A percentile compares a stretch with the other conserved stretches of the same genome.
phyloP scores from a whole-genome alignment of 148 eudicot species.

The Amaranthus palmeri region DNA sequence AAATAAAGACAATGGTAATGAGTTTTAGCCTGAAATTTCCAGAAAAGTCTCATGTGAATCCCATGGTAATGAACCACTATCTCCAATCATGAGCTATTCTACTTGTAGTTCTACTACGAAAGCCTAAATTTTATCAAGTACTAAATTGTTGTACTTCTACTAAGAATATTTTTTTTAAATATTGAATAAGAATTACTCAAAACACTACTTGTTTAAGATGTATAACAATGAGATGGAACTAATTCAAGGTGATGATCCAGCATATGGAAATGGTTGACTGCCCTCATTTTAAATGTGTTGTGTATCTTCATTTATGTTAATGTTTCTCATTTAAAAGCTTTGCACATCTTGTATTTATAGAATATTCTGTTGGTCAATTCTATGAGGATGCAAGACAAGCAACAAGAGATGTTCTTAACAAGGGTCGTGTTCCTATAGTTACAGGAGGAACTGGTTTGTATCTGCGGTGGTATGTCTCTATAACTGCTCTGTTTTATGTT shows the following conservation, averaged over 20 bases:
- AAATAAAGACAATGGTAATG: too few species aligned
- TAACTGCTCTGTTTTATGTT: not conserved
- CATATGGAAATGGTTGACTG: constrained; percentile 11
- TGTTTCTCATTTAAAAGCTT: not conserved
- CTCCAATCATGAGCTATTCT: too few species aligned
- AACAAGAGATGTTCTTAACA: constrained; percentile 67
- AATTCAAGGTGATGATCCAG: not conserved
- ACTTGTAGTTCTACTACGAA: too few species aligned
- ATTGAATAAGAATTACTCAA: not conserved
- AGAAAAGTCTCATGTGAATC: too few species aligned
- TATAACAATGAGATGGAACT: constrained; percentile 1
- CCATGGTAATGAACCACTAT: too few species aligned
- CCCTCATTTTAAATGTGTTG: constrained; percentile 1
- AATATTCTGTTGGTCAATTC: constrained; percentile 88
- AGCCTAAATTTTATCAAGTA: too few species aligned
- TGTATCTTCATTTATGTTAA: not conserved
- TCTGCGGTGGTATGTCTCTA: constrained; percentile 72
- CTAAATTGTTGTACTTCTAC: too few species aligned
- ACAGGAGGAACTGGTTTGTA: constrained; percentile 95
- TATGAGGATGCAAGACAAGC: constrained; percentile 83
- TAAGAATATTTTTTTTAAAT: too few species aligned
- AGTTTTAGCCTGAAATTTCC: too few species aligned
- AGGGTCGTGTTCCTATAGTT: constrained; percentile 83
- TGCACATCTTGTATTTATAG: constrained; percentile 25
- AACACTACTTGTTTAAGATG: not conserved